phyloP scores from a whole-genome alignment of 371 early-diverging fungal species.

The Mortierella sp. region DNA sequence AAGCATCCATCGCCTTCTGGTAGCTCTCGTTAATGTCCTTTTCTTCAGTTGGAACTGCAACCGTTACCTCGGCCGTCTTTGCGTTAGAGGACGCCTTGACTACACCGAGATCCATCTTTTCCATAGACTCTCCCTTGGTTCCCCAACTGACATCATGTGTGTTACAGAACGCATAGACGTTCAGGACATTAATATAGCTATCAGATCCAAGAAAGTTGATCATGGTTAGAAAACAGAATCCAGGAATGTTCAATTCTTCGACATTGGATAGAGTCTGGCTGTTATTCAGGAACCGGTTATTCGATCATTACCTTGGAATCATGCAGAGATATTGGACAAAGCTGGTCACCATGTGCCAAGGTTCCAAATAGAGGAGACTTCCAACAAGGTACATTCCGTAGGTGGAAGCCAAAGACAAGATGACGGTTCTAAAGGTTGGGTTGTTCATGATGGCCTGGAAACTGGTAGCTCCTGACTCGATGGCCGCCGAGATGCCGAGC shows the following conservation, averaged over 20 bases:
- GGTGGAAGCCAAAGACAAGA: constrained; percentile 84
- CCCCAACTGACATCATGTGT: constrained; percentile 96
- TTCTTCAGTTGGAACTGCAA: constrained; percentile 50
- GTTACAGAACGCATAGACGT: constrained; percentile 94
- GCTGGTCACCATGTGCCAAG: constrained; percentile 96
- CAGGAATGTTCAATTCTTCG: no score
- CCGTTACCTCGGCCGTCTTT: constrained; percentile 50
- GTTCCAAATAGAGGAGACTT: constrained; percentile 84
- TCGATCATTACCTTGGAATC: constrained; percentile 68
- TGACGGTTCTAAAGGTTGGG: constrained; percentile 81
- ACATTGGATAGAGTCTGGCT: no score
- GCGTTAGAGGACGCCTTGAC: constrained; percentile 44
- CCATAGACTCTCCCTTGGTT: constrained; percentile 84
- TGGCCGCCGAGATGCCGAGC: constrained; percentile 51
- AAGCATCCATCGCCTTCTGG: constrained; percentile 68
- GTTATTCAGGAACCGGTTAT: no score
- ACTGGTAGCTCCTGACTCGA: constrained; percentile 36
- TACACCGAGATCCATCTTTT: constrained; percentile 39
- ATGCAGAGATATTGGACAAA: constrained; percentile 89
- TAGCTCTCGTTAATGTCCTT: constrained; percentile 68
- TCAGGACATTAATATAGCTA: constrained; percentile 84
- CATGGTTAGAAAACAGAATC: no score
- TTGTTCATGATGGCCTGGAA: constrained; percentile 31
- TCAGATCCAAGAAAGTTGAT: no score
- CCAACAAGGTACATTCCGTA: constrained; percentile 85